Evolutionary conservation across 345 rosid genomes (phyloP), one percentile per base, ranked within the genome.

Genomic region (Gossypium herbaceum): DNA sequence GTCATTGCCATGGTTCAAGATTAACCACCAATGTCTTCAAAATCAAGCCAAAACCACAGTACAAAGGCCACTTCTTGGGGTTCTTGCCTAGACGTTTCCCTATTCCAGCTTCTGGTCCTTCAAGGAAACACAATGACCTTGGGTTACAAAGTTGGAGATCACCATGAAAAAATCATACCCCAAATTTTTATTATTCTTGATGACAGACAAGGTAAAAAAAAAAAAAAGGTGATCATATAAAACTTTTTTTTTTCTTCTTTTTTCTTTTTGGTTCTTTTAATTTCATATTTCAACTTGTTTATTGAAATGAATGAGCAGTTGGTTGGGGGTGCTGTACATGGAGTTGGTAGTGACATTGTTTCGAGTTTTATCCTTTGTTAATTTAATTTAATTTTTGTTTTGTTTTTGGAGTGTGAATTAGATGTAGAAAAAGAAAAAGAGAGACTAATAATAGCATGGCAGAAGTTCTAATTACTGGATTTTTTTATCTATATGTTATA

Each of bases 61-160:
- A 65, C 79, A 79, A 51, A 27, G 88, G 87, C 41, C 97, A 92
- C 75, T 90, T 90, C 88, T 74, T 86, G 73, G 92, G 91, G 59
- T 89, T 82, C 85, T 84, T 94, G 77, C 98, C 97, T 27, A 90
- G 86, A 78, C 91, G 86, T 77, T 82, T 92, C 1, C 98, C 97
- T 0, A 82, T 94, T 61, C 98, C 98, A 57, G 81, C 89, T 74
- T 94, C 98, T 62, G 98, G 89, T 68, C 98, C 98, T 76, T 94
- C 98, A 68, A 82, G 97, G 81, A 90, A 89, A 77, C 97, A 92
- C 85, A 94, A 94, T 73, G 92, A 77, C 73, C 88, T 94, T 85
- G 98, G 97, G 75, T 82, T 86, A 57, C 83, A 90, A 73, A 84
- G 78, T 76, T 87, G 91, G 86, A 84, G 83, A 81, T 89, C 85